Percentiles rank a stretch among this genome's conserved stretches.
phyloP scores from a whole-genome alignment of 2,329 filamentous ascomycete species.

The Didymella lethalis region DNA sequence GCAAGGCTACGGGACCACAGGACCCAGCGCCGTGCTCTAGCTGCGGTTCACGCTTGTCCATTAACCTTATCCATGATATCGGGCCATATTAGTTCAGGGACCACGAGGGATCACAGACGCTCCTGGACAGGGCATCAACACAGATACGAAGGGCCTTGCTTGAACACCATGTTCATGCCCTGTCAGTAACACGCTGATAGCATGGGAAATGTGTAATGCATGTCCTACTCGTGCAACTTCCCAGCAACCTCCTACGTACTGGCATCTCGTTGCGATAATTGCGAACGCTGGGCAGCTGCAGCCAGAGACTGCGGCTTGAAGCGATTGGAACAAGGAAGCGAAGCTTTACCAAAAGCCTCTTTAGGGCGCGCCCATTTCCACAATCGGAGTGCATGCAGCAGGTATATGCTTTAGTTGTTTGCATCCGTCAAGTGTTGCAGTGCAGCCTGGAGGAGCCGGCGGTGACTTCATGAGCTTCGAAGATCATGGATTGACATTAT shows the following conservation, averaged over 20 bases:
- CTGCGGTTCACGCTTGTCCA: conserved; percentile 37
- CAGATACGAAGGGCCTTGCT: conserved; percentile 21
- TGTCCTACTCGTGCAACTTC: conserved; percentile 1
- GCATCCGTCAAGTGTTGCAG: conserved; percentile 9
- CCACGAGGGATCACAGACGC: conserved; percentile 29
- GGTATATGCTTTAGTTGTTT: conserved; percentile 1
- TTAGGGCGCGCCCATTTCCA: conserved; percentile 14
- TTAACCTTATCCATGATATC: conserved; percentile 46
- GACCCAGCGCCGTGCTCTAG: conserved; percentile 25
- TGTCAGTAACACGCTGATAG: neutral
- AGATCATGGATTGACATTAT: neutral
- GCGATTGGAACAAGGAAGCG: conserved; percentile 12
- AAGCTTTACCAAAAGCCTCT: conserved; percentile 8
- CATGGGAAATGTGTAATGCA: neutral
- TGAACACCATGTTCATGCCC: neutral
- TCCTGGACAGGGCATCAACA: neutral
- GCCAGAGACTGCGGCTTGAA: conserved; percentile 4
- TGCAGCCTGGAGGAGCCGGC: conserved; percentile 12
- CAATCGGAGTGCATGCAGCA: conserved; percentile 17
- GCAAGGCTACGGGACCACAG: conserved; percentile 28
- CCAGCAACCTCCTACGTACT: neutral
- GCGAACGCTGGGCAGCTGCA: conserved; percentile 10
- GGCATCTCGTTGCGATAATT: neutral
- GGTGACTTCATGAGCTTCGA: neutral
- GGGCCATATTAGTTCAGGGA: conserved; percentile 45